phyloP scores from a whole-genome alignment of 2,329 filamentous ascomycete genomes.

The Didymellaceae sp. region DNA sequence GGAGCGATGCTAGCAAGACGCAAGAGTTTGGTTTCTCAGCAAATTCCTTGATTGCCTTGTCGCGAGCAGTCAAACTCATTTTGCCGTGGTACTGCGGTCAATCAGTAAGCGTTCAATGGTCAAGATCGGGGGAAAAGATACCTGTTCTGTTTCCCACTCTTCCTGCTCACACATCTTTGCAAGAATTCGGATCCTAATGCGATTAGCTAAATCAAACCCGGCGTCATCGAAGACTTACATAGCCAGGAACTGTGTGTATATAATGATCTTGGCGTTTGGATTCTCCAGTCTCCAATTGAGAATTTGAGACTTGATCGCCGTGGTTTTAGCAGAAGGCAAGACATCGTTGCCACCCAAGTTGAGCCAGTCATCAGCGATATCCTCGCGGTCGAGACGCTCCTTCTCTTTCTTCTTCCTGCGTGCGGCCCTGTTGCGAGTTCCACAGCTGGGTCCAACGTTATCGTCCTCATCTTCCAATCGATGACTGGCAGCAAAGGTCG shows the following conservation, averaged over 20 bases:
- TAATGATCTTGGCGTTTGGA: conserved; percentile 60
- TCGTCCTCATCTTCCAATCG: conserved; percentile 32
- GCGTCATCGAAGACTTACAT: conserved; percentile 42
- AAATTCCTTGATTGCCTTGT: conserved; percentile 57
- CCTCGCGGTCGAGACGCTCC: conserved; percentile 27
- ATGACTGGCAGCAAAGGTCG: conserved; percentile 7
- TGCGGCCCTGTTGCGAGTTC: conserved; percentile 22
- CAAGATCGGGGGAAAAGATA: conserved; percentile 23
- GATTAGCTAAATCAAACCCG: conserved; percentile 11
- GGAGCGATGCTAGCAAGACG: conserved; percentile 63
- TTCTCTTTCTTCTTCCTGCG: conserved; percentile 26
- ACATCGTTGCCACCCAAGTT: conserved; percentile 43
- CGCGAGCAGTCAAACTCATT: conserved; percentile 53
- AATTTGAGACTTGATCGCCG: conserved; percentile 55
- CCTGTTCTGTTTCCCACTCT: conserved; percentile 55
- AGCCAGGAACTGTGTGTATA: conserved; percentile 66
- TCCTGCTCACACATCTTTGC: conserved; percentile 58
- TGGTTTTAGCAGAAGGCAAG: conserved; percentile 54
- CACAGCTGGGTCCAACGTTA: conserved; percentile 3
- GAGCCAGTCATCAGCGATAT: conserved; percentile 50
- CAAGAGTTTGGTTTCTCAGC: conserved; percentile 45
- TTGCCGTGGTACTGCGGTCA: conserved; percentile 57
- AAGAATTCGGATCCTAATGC: conserved; percentile 55
- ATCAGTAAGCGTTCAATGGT: conserved; percentile 24
- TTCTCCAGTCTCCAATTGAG: conserved; percentile 55